Conservation (phyloP, 352 stramenopile genomes). For the Pythium monospermum region DNA sequence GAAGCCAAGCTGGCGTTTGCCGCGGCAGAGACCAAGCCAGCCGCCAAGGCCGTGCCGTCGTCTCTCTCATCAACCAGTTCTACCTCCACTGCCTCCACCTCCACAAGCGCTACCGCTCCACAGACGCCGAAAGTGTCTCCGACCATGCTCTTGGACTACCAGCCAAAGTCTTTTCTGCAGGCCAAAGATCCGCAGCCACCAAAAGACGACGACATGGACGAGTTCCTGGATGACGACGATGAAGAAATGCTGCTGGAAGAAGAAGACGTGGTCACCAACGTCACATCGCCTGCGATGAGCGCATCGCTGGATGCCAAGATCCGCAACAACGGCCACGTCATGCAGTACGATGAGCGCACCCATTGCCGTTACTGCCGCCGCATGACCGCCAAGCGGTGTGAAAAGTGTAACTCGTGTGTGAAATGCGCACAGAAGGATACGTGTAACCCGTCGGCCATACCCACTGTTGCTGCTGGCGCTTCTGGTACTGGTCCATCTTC, state of each 20-base stretch:
- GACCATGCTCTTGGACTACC: constrained; percentile 57
- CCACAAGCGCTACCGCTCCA: neutral
- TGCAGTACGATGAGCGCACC: constrained; percentile 66
- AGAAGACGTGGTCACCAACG: constrained; percentile 67
- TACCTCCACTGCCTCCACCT: neutral
- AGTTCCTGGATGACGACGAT: constrained; percentile 66
- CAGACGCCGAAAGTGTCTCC: constrained; percentile 20
- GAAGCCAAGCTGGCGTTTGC: constrained; percentile 10
- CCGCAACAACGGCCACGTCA: constrained; percentile 52
- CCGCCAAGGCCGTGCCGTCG: neutral
- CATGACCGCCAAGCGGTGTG: constrained; percentile 75
- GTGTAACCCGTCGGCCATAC: constrained; percentile 28
- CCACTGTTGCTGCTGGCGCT: neutral
- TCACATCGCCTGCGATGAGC: constrained; percentile 56
- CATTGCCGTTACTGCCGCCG: constrained; percentile 62
- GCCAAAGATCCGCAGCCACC: constrained; percentile 27
- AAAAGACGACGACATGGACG: constrained; percentile 51
- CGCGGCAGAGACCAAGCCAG: constrained; percentile 9
- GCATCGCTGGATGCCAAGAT: constrained; percentile 76
- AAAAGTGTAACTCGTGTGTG: constrained; percentile 54
- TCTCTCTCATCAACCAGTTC: neutral
- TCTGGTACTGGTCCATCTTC: too few relatives aligned
- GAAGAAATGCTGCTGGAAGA: constrained; percentile 53
- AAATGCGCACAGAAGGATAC: constrained; percentile 72
- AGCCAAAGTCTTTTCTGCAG: constrained; percentile 71